Base-by-base conservation (phyloP, 2,329 filamentous ascomycete genomes). In the Beauveria asiatica region DNA sequence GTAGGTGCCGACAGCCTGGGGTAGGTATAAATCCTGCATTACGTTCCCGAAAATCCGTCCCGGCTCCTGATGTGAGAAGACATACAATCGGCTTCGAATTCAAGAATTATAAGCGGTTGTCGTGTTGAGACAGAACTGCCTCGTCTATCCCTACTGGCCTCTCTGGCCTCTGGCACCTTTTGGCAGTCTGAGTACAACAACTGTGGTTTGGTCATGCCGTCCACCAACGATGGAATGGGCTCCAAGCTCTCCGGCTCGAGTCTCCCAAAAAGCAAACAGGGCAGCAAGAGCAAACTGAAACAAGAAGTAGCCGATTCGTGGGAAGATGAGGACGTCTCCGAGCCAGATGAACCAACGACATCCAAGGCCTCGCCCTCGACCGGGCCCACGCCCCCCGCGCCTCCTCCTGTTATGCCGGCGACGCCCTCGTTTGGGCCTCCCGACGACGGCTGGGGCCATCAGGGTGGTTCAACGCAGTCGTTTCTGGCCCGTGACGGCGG, bases 351-450 rank as follows among this genome's bases (percentile, higher is more conserved):
- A 8, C 61, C 57, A 8, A 51, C 61, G 19, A 65, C 62, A 8
- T 70, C 48, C 8, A 52, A 37, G 41, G 49, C 48, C 39, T 16
- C 39, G 2, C 19, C 33, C n/a, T 5, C 25, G 4, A 11, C 39
- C 69, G 62, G 72, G 67, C 3, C 63, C 67, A 16, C 70, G 23
- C 75, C 79, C 50, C 73, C 71, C 9, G 81, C 85, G 21, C 87
- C 87, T 30, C 87, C 87, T 30, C 87, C 87, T 1, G 84, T 87
- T 0, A 90, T 86, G 0, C 87, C 88, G 11, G 81, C 83, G 65
- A 84, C 84, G 0, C 82, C 84, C 3, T 78, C 74, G 8, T 44
- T 57, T 51, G 57, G 54, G 64, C 66, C 55, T 60, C 63, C 50
- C 60, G 71, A 21, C 68, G 71, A 21, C 68, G 51, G 55, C 27